Evolutionary conservation across 2,329 filamentous ascomycete species (phyloP), one percentile per base, ranked within the genome.

Genomic region (Karstenula rhodostoma): DNA sequence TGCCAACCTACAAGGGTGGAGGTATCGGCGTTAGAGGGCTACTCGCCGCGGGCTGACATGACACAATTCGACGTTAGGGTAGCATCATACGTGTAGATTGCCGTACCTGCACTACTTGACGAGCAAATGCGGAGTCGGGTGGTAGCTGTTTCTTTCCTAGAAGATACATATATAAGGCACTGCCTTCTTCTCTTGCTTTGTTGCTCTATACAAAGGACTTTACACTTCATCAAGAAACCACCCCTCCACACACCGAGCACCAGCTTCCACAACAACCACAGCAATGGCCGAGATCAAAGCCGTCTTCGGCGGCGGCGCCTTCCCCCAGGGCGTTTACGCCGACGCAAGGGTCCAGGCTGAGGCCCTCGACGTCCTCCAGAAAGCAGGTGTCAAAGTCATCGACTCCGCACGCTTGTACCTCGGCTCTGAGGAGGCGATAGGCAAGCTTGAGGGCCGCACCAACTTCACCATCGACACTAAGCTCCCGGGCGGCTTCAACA

Each of bases 401-500:
- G 80, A 82, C 68, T 78, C 79, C 0, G 80, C 80, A 0, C 73
- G 76, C 19, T 61, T 78, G 5, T 84, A 85, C 61, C 68, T 68
- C 10, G 69, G 77, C 25, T 81, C 78, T 25, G 82, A 84, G 64
- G 69, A 71, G 29, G 68, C 74, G 17, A 75, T 85, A 0, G 82
- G 82, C 51, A 59, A 76, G 19, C 63, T 73, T 33, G 70, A 76
- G 4, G 80, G 78, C 15, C 75, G 76, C 35, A 73, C 78, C 1
- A 67, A 74, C 35, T 84, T 84, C 69, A 72, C 65, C 40, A 76
- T 85, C 65, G 81, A 83, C 69, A 83, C 81, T 50, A 84, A 84
- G 63, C 71, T 78, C 35, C 61, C 66, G 9, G 81, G 81, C 5
- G 81, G 81, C 25, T 79, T 80, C 61, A 59, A 54, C 2, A 67